Base-by-base conservation (phyloP, 2,329 filamentous ascomycete genomes). In the Alternaria conjuncta region DNA sequence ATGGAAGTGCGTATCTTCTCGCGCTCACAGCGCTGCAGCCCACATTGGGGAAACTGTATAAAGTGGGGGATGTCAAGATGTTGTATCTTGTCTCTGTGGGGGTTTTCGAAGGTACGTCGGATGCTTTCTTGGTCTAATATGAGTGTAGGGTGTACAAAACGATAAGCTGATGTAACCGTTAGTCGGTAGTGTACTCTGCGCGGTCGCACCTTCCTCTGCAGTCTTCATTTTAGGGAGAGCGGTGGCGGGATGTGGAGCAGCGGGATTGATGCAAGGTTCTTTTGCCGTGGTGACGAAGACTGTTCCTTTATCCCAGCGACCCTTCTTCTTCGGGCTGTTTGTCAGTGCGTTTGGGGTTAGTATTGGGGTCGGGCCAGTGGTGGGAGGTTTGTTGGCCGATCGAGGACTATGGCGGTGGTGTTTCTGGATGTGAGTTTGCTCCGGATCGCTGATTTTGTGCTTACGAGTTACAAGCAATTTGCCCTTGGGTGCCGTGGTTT, bases 1-100 rank as follows among this genome's bases (percentile, higher is more conserved):
- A 80, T 69, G 69, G 64, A 4, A 63, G 61, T 7, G 64, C 69
- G 8, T 79, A 78, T 59, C 61, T 78, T 15, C 58, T 79, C 5
- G 72, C 73, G 8, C 25, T 70, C 44, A 58, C 74, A 54, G 64
- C 65, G 26, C 44, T 74, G 51, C 59, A 80, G 79, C 66, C 75
- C 76, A 21, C 80, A 61, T 80, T 75, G 64, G 80, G 79, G 46
- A 79, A 78, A 55, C 4, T 72, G n/a, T 83, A 82, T 69, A 81
- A 75, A 18, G 77, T 77, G 66, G 84, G 81, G 56, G 72, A 79
- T 11, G 76, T 86, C 54, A 83, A 83, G 67, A 82, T 73, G 43
- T 76, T 78, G 4, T 87, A 84, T 73, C 76, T 86, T 4, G 46
- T 68, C 5, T 70, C 68, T 25, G 73, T 83, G 21, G 55, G 75